Evolutionary conservation across 768 basidiomycete species (phyloP).

Genomic region (Russula earlei): DNA sequence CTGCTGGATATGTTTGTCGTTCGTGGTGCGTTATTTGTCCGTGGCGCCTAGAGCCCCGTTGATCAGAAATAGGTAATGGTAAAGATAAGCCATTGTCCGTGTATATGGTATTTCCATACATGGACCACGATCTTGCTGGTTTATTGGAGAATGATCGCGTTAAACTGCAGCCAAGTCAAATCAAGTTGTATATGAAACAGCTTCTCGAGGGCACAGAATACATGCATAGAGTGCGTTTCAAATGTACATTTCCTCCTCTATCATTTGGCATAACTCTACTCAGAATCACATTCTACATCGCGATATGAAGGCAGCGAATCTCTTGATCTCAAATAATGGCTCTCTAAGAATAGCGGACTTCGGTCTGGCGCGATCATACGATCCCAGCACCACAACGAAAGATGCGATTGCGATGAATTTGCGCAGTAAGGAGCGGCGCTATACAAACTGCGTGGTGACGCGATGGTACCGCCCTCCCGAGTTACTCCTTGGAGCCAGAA

Average conservation of each 20-base stretch:
- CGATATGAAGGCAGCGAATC: constrained; percentile 97
- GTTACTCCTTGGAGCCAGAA: constrained; percentile 74
- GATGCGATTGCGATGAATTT: constrained; percentile 30
- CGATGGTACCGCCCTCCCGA: constrained; percentile 94
- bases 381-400: constrained; percentile 37
- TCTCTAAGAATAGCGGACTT: constrained; percentile 89
- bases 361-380: constrained; percentile 82
- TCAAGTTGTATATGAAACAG: constrained; percentile 95
- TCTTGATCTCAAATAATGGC: constrained; percentile 85
- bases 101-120: constrained; percentile 99
- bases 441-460: constrained; percentile 94
- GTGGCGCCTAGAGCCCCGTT: background rate
- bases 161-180: constrained; percentile 70
- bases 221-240: constrained; percentile 75
- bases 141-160: constrained; percentile 87
- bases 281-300: constrained; percentile 96
- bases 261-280: no score
- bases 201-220: constrained; percentile 94
- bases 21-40: constrained; percentile 42
- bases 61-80: constrained; percentile 40
- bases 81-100: constrained; percentile 68
- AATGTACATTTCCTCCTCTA: constrained; percentile 16
- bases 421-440: constrained; percentile 52
- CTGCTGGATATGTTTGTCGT: constrained; percentile 91
- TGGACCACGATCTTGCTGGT: constrained; percentile 98